Evolutionary conservation across 208 protist species (phyloP).

Genomic region (Porcisia deanei): DNA sequence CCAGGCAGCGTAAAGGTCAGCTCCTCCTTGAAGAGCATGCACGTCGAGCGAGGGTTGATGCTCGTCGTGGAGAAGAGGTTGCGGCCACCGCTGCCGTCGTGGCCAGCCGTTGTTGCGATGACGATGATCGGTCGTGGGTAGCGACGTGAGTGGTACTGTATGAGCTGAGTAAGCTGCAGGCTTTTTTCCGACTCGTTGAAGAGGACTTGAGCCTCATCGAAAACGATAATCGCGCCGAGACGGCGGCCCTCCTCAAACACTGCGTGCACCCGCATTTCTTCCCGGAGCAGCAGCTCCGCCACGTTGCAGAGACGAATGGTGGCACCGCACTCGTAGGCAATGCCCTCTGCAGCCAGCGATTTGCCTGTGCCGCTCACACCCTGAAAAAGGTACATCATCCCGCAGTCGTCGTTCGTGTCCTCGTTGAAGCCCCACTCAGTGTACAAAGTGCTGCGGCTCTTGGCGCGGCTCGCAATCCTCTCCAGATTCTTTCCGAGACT

Average conservation of each 20-base stretch:
- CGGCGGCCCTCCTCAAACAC: constrained; percentile 84
- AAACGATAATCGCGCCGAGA: constrained; percentile 86
- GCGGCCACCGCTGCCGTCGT: constrained; percentile 27
- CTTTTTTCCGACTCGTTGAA: constrained; percentile 77
- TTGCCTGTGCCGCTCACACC: constrained; percentile 88
- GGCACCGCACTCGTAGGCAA: constrained; percentile 91
- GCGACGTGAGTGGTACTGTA: constrained; percentile 78
- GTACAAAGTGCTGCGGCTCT: constrained; percentile 86
- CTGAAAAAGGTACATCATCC: constrained; percentile 67
- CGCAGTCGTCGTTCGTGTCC: constrained; percentile 37
- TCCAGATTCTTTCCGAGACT: constrained; percentile 48
- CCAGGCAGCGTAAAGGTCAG: constrained; percentile 65
- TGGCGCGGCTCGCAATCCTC: constrained; percentile 58
- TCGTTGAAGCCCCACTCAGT: constrained; percentile 90
- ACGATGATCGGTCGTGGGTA: constrained; percentile 82
- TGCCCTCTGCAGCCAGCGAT: constrained; percentile 84
- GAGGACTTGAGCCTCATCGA: constrained; percentile 87
- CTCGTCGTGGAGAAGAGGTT: constrained; percentile 27
- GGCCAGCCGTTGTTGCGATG: constrained; percentile 69
- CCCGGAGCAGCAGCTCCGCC: constrained; percentile 58
- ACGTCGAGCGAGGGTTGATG: constrained; percentile 53
- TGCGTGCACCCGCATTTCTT: constrained; percentile 48
- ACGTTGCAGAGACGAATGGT: constrained; percentile 89
- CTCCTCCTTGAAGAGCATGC: constrained; percentile 57
- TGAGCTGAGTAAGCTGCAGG: constrained; percentile 66